These are phyloP conservation scores for Teunomyces funiuensis DNA, from an alignment of 805 yeast species.

Conservation along the genomic window DNA sequence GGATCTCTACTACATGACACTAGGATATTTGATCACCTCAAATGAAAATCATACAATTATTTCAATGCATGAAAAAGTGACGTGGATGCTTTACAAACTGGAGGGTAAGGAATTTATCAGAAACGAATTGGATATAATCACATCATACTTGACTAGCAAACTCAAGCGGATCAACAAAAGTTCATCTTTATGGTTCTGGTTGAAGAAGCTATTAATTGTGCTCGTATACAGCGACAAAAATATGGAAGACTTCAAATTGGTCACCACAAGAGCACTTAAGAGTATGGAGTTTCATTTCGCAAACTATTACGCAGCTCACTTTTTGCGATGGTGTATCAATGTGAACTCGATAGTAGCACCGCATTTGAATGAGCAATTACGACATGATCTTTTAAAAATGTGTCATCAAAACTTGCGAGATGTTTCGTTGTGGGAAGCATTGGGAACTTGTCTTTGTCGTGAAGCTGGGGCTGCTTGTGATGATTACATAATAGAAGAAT, in stretches of 20 bases:
- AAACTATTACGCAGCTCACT: conserved; percentile 38
- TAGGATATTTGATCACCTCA: conserved; percentile 37
- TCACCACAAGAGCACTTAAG: conserved; percentile 19
- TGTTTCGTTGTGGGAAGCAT: conserved; percentile 19
- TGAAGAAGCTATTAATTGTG: conserved; percentile 25
- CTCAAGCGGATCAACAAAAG: conserved; percentile 39
- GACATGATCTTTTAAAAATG: not conserved
- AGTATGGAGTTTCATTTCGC: conserved; percentile 38
- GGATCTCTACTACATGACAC: conserved; percentile 27
- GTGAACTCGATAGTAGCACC: conserved; percentile 8
- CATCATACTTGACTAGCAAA: conserved; percentile 29
- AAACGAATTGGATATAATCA: conserved; percentile 30
- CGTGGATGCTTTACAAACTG: conserved; percentile 11
- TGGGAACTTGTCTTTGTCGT: conserved; percentile 5
- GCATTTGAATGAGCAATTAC: not conserved
- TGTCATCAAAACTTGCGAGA: conserved; percentile 16
- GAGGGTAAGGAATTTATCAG: conserved; percentile 10
- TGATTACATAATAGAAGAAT: conserved; percentile 10
- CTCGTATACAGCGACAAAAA: not conserved
- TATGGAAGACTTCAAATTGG: not conserved
- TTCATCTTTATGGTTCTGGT: conserved; percentile 36
- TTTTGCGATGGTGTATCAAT: conserved; percentile 29
- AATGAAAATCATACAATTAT: conserved; percentile 38
- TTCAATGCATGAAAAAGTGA: conserved; percentile 26
- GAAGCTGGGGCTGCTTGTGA: not conserved